A percentile compares a stretch with the other conserved stretches of the same genome.
These are phyloP conservation scores for Fusarium mexicanum DNA, from an alignment of 2,329 filamentous ascomycete species.

Conservation along the genomic window DNA sequence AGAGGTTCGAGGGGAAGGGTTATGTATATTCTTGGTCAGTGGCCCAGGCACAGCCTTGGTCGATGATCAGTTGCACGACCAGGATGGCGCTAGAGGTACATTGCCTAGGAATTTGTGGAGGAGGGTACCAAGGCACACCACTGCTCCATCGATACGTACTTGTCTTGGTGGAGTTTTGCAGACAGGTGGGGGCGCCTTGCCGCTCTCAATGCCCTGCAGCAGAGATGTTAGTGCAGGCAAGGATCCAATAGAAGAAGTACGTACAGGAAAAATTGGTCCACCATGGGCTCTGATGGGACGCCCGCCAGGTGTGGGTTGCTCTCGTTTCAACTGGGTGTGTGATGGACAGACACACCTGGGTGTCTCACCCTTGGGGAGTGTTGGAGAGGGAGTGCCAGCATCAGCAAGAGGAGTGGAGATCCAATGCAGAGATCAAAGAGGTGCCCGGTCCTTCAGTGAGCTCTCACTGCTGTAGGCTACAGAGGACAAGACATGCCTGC, in stretches of 20 bases:
- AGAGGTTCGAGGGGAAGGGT: slow-evolving; percentile 41
- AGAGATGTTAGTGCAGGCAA: slow-evolving; percentile 36
- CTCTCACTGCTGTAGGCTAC: neutral
- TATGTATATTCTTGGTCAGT: slow-evolving; percentile 45
- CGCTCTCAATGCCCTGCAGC: slow-evolving; percentile 46
- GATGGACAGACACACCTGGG: slow-evolving; percentile 17
- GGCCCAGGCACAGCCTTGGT: slow-evolving; percentile 42
- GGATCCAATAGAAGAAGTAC: slow-evolving; percentile 30
- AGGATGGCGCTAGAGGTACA: slow-evolving; percentile 43
- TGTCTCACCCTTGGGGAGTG: slow-evolving; percentile 28
- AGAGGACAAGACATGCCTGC: slow-evolving; percentile 15
- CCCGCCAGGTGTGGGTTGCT: slow-evolving; percentile 29
- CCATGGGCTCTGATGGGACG: slow-evolving; percentile 26
- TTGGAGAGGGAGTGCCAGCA: slow-evolving; percentile 24
- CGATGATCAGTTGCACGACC: slow-evolving; percentile 43
- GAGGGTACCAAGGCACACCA: slow-evolving; percentile 42
- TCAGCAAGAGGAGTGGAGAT: slow-evolving; percentile 17
- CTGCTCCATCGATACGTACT: slow-evolving; percentile 37
- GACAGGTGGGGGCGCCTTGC: slow-evolving; percentile 27
- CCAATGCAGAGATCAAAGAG: slow-evolving; percentile 20
- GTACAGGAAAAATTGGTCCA: slow-evolving; percentile 30
- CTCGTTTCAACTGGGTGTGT: slow-evolving; percentile 32
- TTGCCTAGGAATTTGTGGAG: slow-evolving; percentile 44
- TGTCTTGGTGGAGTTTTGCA: slow-evolving; percentile 30
- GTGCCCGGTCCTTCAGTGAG: slow-evolving; percentile 17